Evolutionary conservation across 805 yeast species (phyloP).

Genomic region (Ogataea allantospora): DNA sequence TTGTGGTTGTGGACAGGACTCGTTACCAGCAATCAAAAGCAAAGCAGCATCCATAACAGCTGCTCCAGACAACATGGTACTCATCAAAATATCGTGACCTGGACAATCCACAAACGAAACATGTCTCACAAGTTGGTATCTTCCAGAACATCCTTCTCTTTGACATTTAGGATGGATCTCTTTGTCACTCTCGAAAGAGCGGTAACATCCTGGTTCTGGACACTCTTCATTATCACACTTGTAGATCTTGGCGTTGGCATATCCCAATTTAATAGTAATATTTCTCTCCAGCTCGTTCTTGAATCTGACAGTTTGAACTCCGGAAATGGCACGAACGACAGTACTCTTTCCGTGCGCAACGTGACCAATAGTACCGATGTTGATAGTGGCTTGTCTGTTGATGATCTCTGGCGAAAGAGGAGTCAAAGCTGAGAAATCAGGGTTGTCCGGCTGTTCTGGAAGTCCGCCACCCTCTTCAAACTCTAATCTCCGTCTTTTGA

Average conservation of each 20-base stretch:
- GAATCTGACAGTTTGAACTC: conserved; percentile 98
- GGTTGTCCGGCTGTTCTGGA: conserved; percentile 92
- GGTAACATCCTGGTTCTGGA: conserved; percentile 93
- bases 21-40: conserved; percentile 94
- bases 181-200: conserved; percentile 89
- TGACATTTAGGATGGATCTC: conserved; percentile 93
- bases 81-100: conserved; percentile 99
- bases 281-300: conserved; percentile 99
- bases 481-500: conserved; percentile 75
- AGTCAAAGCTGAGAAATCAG: conserved; percentile 76
- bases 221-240: conserved; percentile 82
- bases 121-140: conserved; percentile 89
- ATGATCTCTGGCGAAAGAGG: conserved; percentile 94
- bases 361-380: conserved; percentile 98
- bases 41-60: conserved; percentile 99
- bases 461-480: conserved; percentile 98
- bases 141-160: conserved; percentile 83
- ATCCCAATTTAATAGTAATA: conserved; percentile 96
- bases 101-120: conserved; percentile 99
- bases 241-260: conserved; percentile 98
- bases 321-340: conserved; percentile 96
- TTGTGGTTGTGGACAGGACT: conserved; percentile 99
- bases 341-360: conserved; percentile 99
- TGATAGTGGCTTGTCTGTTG: conserved; percentile 98
- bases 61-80: conserved; percentile 99